Conservation (phyloP, 1,284 basidiomycete species). For the Apiotrichum siamense region DNA sequence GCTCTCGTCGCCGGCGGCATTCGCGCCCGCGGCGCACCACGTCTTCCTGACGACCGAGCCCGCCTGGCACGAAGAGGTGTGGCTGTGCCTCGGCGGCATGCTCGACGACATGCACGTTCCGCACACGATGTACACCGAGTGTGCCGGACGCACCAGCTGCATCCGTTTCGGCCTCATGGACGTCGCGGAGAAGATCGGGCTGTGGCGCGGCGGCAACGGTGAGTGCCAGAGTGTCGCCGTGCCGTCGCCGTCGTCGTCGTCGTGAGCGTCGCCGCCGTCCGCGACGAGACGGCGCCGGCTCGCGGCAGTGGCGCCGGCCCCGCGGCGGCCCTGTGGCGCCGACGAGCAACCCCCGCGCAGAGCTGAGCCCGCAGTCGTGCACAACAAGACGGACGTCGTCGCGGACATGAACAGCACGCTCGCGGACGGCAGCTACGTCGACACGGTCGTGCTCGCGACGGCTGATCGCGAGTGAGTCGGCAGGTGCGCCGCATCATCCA, state of each 20-base stretch:
- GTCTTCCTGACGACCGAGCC: neutral
- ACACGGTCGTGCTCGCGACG: constrained; percentile 2
- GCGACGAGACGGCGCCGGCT: no score
- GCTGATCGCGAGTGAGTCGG: neutral
- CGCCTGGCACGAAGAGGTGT: constrained; percentile 2
- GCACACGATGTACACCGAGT: neutral
- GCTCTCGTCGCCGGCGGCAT: no score
- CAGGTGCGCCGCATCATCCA: no score
- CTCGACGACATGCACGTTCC: neutral
- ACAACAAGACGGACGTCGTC: neutral
- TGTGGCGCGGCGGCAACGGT: no score
- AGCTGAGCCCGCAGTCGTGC: no score
- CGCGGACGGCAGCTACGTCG: neutral
- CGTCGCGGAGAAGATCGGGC: neutral
- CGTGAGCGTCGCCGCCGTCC: no score
- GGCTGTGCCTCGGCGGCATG: constrained; percentile 2
- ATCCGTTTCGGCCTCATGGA: neutral
- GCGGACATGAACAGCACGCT: neutral
- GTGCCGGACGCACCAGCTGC: neutral
- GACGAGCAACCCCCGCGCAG: no score
- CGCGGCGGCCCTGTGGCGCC: no score
- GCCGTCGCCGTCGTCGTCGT: no score
- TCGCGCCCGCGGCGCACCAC: neutral
- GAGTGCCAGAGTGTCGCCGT: no score
- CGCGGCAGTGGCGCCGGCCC: no score